A percentile compares a stretch with the other conserved stretches of the same genome.
These are phyloP conservation scores for Trichosporon coremiiforme DNA, from an alignment of 1,284 basidiomycete species.

Conservation along the genomic window DNA sequence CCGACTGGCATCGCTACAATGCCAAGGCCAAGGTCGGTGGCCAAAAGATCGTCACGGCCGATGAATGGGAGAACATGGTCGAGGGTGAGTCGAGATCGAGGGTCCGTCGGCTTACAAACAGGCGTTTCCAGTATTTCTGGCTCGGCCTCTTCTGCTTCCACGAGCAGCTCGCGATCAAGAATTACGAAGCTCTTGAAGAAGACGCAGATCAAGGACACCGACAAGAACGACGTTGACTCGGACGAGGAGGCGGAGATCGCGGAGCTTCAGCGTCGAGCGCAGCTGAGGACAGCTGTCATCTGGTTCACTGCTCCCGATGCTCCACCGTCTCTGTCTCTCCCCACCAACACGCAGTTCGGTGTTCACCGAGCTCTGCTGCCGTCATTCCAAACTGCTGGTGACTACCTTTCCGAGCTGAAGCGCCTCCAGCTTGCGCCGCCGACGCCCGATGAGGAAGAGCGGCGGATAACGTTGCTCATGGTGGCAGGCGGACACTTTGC, in stretches of 20 bases:
- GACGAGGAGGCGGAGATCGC: constrained; percentile 54
- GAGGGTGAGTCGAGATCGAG: constrained; percentile 62
- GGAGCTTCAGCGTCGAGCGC: constrained; percentile 52
- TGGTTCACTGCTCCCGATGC: constrained; percentile 77
- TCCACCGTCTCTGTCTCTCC: constrained; percentile 50
- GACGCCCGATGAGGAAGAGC: constrained; percentile 61
- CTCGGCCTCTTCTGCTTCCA: constrained; percentile 72
- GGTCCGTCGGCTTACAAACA: constrained; percentile 45
- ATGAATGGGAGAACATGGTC: constrained; percentile 72
- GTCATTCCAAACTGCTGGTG: constrained; percentile 55
- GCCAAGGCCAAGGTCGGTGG: constrained; percentile 74
- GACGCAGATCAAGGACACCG: constrained; percentile 46
- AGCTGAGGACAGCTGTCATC: constrained; percentile 72
- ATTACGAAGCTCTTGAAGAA: constrained; percentile 66
- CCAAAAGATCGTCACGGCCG: constrained; percentile 65
- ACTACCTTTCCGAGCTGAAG: constrained; percentile 60
- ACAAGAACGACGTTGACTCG: constrained; percentile 51
- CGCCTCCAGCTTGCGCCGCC: constrained; percentile 65
- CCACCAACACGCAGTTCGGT: constrained; percentile 76
- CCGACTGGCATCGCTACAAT: constrained; percentile 98
- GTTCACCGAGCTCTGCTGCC: constrained; percentile 78
- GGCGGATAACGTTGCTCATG: constrained; percentile 93
- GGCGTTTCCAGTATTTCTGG: constrained; percentile 86
- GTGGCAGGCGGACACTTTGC: constrained; percentile 97
- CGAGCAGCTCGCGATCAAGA: constrained; percentile 51